Percentiles rank a stretch among this genome's conserved stretches.
These are phyloP conservation scores for Elsinoe batatas DNA, from an alignment of 2,329 filamentous ascomycete genomes.

Conservation along the genomic window DNA sequence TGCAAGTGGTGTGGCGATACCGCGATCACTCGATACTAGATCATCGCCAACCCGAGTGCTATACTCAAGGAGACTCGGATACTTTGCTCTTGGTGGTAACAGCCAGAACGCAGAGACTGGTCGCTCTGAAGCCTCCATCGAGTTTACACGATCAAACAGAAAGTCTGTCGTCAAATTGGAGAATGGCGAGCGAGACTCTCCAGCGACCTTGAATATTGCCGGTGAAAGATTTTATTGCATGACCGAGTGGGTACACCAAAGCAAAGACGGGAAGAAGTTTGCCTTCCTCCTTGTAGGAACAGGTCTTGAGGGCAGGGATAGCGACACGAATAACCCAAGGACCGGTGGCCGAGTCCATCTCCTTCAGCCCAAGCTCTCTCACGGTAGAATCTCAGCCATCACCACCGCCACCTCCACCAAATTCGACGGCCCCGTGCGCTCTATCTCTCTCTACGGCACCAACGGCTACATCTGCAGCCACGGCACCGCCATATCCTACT, in stretches of 20 bases:
- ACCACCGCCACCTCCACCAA: constrained; percentile 37
- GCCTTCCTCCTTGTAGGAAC: constrained; percentile 50
- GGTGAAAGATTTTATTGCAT: constrained; percentile 53
- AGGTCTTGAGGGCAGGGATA: constrained; percentile 33
- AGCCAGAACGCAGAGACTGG: neutral
- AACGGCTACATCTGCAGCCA: constrained; percentile 45
- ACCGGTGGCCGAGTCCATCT: constrained; percentile 39
- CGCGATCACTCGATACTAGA: neutral
- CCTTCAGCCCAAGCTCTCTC: constrained; percentile 22
- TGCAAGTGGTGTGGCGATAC: neutral
- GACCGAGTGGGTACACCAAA: constrained; percentile 50
- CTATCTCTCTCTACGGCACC: constrained; percentile 46
- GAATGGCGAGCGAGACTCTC: neutral
- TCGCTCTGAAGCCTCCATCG: neutral
- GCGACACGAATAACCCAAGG: neutral
- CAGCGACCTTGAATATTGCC: constrained; percentile 2
- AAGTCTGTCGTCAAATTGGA: neutral
- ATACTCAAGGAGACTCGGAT: neutral
- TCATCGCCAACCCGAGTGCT: neutral
- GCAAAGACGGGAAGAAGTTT: constrained; percentile 38
- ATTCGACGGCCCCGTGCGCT: constrained; percentile 43
- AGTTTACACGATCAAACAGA: neutral
- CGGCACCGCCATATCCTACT: constrained; percentile 33
- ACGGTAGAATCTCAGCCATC: constrained; percentile 45
- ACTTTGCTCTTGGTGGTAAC: neutral